Conservation (phyloP, 2,329 filamentous ascomycete genomes). For the Dissoconium aciculare region DNA sequence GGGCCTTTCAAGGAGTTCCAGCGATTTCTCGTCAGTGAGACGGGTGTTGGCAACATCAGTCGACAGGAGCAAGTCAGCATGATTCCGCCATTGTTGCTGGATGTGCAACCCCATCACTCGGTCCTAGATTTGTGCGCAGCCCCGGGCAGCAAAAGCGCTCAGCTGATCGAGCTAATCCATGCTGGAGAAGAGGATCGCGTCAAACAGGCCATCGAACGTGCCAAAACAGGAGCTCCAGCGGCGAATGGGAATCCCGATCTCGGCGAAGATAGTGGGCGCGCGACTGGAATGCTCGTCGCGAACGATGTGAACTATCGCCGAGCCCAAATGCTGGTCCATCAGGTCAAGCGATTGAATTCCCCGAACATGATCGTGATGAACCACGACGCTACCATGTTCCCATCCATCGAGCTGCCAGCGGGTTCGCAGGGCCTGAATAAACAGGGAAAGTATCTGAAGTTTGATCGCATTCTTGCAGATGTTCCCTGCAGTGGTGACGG, state of each 20-base stretch:
- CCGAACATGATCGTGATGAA: slow-evolving; percentile 96
- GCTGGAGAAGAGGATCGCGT: slow-evolving; percentile 80
- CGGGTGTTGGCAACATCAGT: slow-evolving; percentile 91
- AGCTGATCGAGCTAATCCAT: slow-evolving; percentile 89
- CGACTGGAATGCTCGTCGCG: slow-evolving; percentile 81
- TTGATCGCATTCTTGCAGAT: slow-evolving; percentile 89
- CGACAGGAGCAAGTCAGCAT: slow-evolving; percentile 97
- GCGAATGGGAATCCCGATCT: slow-evolving; percentile 29
- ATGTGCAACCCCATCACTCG: slow-evolving; percentile 78
- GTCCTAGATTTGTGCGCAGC: slow-evolving; percentile 94
- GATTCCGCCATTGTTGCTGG: slow-evolving; percentile 91
- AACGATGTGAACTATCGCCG: slow-evolving; percentile 97
- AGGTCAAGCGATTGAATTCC: slow-evolving; percentile 91
- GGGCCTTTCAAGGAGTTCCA: slow-evolving; percentile 90
- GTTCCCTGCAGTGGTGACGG: slow-evolving; percentile 95
- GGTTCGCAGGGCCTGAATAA: slow-evolving; percentile 32
- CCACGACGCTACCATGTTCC: slow-evolving; percentile 92
- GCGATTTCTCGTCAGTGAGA: slow-evolving; percentile 94
- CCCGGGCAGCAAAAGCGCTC: slow-evolving; percentile 90
- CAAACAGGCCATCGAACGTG: slow-evolving; percentile 50
- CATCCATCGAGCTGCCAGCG: slow-evolving; percentile 70
- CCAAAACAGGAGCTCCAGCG: slow-evolving; percentile 38
- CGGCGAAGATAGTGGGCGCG: slow-evolving; percentile 63
- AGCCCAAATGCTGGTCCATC: slow-evolving; percentile 92
- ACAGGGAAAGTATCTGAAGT: slow-evolving; percentile 65